Evolutionary conservation across 78 protist genomes (phyloP).

Genomic region (Dictyostelium citrinum): DNA sequence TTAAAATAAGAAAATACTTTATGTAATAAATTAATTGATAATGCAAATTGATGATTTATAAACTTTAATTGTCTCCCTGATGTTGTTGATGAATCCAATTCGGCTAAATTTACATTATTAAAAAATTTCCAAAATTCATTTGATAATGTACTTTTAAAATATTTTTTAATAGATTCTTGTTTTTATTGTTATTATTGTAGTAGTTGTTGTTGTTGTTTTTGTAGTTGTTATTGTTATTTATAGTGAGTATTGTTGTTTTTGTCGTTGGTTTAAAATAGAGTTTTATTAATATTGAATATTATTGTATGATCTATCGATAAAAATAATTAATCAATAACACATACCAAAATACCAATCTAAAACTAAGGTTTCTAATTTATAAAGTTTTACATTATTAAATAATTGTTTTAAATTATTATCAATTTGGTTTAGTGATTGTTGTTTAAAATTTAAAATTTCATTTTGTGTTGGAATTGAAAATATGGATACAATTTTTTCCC

Average conservation of each 20-base stretch:
- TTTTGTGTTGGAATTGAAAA: conserved; percentile 4
- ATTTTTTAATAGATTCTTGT: background rate
- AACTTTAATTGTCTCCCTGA: background rate
- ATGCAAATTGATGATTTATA: conserved; percentile 27
- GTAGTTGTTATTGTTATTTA: background rate
- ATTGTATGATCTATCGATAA: too few relatives aligned
- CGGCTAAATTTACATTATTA: background rate
- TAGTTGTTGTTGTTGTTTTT: too few relatives aligned
- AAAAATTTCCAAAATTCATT: conserved; percentile 14
- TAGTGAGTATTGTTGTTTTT: too few relatives aligned
- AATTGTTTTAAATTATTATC: background rate
- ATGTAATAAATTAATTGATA: conserved; percentile 6
- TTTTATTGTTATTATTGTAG: too few relatives aligned
- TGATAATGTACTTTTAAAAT: background rate
- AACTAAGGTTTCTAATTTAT: background rate
- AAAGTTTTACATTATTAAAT: background rate
- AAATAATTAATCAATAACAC: too few relatives aligned
- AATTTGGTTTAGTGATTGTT: background rate
- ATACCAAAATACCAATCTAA: conserved; percentile 28
- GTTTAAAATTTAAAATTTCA: background rate
- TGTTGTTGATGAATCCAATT: background rate
- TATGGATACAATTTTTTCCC: background rate
- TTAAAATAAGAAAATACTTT: conserved; percentile 13
- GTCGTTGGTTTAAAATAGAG: too few relatives aligned
- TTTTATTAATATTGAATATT: too few relatives aligned